Evolutionary conservation across 345 rosid genomes (phyloP).

Genomic region (Melaleuca quinquenervia): DNA sequence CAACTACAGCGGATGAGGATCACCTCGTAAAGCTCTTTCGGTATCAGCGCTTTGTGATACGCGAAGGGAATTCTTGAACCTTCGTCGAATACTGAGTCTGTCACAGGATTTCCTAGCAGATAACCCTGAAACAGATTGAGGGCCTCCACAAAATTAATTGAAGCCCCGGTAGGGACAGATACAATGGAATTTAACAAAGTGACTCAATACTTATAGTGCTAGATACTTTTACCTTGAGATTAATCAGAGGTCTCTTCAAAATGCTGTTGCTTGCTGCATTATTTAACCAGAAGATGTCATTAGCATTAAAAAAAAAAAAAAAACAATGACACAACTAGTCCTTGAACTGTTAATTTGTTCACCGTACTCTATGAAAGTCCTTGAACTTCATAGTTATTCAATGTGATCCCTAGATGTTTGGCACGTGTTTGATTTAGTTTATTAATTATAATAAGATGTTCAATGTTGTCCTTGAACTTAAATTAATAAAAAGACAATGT

Average conservation of each 20-base stretch:
- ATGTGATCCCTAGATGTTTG: too few species aligned
- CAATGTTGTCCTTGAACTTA: too few species aligned
- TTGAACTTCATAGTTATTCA: too few species aligned
- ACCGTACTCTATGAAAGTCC: too few species aligned
- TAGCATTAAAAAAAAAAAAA: not conserved
- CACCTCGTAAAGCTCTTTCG: conserved; percentile 15
- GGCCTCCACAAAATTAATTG: not conserved
- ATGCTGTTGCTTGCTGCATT: conserved; percentile 1
- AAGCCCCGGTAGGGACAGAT: not conserved
- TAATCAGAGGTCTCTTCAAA: conserved; percentile 9
- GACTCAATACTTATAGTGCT: not conserved
- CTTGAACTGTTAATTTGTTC: too few species aligned
- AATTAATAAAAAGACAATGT: too few species aligned
- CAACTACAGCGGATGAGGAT: not conserved
- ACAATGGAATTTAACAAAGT: not conserved
- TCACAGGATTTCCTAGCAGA: conserved; percentile 22
- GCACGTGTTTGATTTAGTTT: too few species aligned
- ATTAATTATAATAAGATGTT: too few species aligned
- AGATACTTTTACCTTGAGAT: conserved; percentile 20
- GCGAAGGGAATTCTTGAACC: conserved; percentile 13
- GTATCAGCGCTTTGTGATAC: conserved; percentile 12
- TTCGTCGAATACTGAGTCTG: conserved; percentile 6
- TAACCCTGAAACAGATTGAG: conserved; percentile 8
- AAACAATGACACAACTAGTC: not conserved
- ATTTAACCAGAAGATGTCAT: not conserved